Percentiles rank a stretch among this genome's conserved stretches.
Conservation (phyloP, 768 basidiomycete genomes). For the Termitomyces sp. region DNA sequence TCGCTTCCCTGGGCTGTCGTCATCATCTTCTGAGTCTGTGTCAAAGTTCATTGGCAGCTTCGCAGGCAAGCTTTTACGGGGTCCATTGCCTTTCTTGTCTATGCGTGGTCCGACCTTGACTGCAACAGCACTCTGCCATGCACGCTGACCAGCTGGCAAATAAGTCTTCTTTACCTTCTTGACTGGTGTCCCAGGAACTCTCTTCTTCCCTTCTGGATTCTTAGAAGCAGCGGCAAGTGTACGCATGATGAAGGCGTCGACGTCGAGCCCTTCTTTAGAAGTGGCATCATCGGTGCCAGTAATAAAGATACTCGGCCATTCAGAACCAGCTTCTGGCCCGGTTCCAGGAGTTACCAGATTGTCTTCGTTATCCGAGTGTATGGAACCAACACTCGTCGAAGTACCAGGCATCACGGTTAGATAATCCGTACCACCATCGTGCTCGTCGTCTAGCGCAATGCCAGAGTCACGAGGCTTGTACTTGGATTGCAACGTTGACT, state of each 20-base stretch:
- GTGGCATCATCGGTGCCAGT: conserved; percentile 34
- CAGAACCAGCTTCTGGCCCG: conserved; percentile 45
- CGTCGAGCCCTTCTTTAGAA: conserved; percentile 29
- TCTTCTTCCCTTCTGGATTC: conserved; percentile 43
- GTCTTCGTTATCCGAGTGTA: conserved; percentile 53
- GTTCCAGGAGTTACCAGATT: conserved; percentile 67
- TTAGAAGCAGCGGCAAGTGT: conserved; percentile 59
- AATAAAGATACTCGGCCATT: conserved; percentile 55
- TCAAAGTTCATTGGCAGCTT: conserved; percentile 30
- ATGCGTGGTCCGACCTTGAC: conserved; percentile 54
- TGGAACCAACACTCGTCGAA: conserved; percentile 60
- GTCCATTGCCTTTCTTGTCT: conserved; percentile 42
- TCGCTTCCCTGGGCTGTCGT: conserved; percentile 60
- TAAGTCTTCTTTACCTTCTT: conserved; percentile 63
- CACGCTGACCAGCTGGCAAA: conserved; percentile 49
- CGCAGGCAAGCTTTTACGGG: conserved; percentile 72
- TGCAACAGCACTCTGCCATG: conserved; percentile 80
- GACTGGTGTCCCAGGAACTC: conserved; percentile 76
- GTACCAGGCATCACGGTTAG: conserved; percentile 43
- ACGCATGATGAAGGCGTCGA: conserved; percentile 69
- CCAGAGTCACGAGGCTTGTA: conserved; percentile 70
- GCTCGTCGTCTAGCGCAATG: conserved; percentile 56
- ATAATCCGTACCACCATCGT: conserved; percentile 23
- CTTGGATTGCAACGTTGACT: conserved; percentile 50
- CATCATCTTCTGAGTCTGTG: conserved; percentile 62